A percentile compares a stretch with the other conserved stretches of the same genome.
Evolutionary conservation across 805 yeast species (phyloP).

Genomic region (Komagataella phaffii): DNA sequence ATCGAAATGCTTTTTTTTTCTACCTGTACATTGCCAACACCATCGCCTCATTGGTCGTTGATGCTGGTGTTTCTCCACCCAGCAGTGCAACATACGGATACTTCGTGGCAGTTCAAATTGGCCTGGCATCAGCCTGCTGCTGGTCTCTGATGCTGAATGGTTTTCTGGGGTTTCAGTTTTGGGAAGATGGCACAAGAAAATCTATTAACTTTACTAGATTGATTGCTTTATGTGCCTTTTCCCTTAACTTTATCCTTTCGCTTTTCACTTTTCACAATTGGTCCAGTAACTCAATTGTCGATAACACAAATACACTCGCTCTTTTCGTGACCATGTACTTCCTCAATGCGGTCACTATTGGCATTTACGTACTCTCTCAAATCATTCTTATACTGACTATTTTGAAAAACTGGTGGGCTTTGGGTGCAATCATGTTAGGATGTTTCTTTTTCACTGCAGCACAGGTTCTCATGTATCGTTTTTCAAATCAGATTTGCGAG

Average conservation of each 20-base stretch:
- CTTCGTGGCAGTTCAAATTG: constrained; percentile 74
- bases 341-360: constrained; percentile 53
- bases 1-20: constrained; percentile 71
- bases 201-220: constrained; percentile 47
- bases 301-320: constrained; percentile 42
- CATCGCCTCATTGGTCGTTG: constrained; percentile 62
- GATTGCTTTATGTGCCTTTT: constrained; percentile 43
- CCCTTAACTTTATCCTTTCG: constrained; percentile 51
- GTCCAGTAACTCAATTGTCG: constrained; percentile 28
- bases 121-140: constrained; percentile 60
- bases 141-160: constrained; percentile 62
- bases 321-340: constrained; percentile 62
- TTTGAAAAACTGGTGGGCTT: constrained; percentile 73
- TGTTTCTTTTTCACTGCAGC: constrained; percentile 66
- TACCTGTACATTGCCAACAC: constrained; percentile 44
- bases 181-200: constrained; percentile 82
- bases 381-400: constrained; percentile 51
- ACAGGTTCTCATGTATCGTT: constrained; percentile 62
- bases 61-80: constrained; percentile 88
- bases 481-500: constrained; percentile 54
- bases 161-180: constrained; percentile 70
- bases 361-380: constrained; percentile 55
- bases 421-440: constrained; percentile 70
- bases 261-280: constrained; percentile 63
- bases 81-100: constrained; percentile 63